Evolutionary conservation across 768 basidiomycete genomes (phyloP).

Genomic region (Termitomyces sp.): DNA sequence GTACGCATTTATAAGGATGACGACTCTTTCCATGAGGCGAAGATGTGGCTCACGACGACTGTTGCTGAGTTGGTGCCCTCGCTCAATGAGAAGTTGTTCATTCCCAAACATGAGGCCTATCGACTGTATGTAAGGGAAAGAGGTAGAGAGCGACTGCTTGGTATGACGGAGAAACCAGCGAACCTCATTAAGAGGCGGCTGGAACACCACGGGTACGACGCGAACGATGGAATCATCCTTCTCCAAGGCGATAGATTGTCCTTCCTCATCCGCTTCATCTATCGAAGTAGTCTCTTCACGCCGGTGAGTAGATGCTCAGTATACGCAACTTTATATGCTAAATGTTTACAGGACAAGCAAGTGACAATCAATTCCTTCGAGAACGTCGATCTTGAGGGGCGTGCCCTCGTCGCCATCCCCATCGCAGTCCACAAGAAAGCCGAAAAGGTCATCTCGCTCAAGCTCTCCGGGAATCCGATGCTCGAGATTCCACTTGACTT

Average conservation of each 20-base stretch:
- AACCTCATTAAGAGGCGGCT: conserved; percentile 78
- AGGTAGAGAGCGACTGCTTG: conserved; percentile 77
- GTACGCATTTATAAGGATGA: conserved; percentile 78
- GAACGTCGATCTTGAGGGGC: conserved; percentile 73
- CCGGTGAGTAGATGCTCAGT: conserved; percentile 35
- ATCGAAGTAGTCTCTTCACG: conserved; percentile 68
- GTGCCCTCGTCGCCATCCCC: conserved; percentile 83
- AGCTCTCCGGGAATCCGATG: conserved; percentile 91
- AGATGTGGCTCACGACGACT: conserved; percentile 57
- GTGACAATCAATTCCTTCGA: conserved; percentile 44
- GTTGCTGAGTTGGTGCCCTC: conserved; percentile 60
- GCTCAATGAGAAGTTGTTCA: conserved; percentile 53
- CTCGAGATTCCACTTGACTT: conserved; percentile 96
- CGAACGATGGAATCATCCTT: conserved; percentile 71
- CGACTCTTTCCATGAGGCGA: conserved; percentile 64
- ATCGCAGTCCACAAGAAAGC: conserved; percentile 82
- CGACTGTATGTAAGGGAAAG: conserved; percentile 71
- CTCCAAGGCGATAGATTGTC: conserved; percentile 74
- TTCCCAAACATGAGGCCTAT: conserved; percentile 53
- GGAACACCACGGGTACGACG: conserved; percentile 85
- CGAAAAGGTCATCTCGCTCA: conserved; percentile 76
- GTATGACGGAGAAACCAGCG: conserved; percentile 76
- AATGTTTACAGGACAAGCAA: conserved; percentile 58
- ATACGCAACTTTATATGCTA: not conserved
- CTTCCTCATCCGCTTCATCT: conserved; percentile 87